Evolutionary conservation across 176 grass and related monocot species (phyloP).

Genomic region (Juncus effusus): DNA sequence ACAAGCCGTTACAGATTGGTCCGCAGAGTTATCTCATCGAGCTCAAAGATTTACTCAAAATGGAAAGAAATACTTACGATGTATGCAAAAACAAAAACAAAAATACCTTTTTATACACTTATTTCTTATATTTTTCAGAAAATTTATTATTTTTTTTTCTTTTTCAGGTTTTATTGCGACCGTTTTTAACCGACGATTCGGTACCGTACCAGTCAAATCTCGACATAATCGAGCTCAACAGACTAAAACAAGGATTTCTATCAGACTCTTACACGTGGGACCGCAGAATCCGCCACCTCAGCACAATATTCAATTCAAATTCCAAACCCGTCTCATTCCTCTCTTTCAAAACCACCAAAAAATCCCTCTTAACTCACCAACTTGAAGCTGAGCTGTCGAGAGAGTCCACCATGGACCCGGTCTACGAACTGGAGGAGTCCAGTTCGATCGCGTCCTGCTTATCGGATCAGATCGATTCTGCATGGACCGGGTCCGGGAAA

Average conservation of each 20-base stretch:
- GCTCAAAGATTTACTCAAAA: slow-evolving; percentile 68
- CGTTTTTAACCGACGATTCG: slow-evolving; percentile 38
- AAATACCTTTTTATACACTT: neutral
- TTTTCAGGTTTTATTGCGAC: slow-evolving; percentile 59
- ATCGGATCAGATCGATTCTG: slow-evolving; percentile 86
- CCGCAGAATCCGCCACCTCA: slow-evolving; percentile 43
- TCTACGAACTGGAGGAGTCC: slow-evolving; percentile 30
- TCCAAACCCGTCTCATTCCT: slow-evolving; percentile 17
- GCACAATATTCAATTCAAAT: slow-evolving; percentile 46
- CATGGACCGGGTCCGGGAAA: slow-evolving; percentile 72
- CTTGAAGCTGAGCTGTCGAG: slow-evolving; percentile 36
- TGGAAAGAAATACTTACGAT: slow-evolving; percentile 75
- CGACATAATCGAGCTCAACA: slow-evolving; percentile 82
- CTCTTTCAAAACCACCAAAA: slow-evolving; percentile 40
- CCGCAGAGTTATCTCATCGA: slow-evolving; percentile 46
- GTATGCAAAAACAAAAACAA: slow-evolving; percentile 29
- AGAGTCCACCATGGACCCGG: slow-evolving; percentile 36
- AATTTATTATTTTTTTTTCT: slow-evolving; percentile 9
- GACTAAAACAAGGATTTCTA: slow-evolving; percentile 60
- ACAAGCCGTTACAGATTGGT: slow-evolving; percentile 48
- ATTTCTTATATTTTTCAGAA: slow-evolving; percentile 22
- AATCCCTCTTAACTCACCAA: slow-evolving; percentile 32
- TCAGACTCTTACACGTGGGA: slow-evolving; percentile 77
- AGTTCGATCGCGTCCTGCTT: slow-evolving; percentile 61
- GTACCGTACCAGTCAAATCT: slow-evolving; percentile 41